These are phyloP conservation scores for Tricholoma sp. DNA, from an alignment of 768 basidiomycete species.

Conservation along the genomic window DNA sequence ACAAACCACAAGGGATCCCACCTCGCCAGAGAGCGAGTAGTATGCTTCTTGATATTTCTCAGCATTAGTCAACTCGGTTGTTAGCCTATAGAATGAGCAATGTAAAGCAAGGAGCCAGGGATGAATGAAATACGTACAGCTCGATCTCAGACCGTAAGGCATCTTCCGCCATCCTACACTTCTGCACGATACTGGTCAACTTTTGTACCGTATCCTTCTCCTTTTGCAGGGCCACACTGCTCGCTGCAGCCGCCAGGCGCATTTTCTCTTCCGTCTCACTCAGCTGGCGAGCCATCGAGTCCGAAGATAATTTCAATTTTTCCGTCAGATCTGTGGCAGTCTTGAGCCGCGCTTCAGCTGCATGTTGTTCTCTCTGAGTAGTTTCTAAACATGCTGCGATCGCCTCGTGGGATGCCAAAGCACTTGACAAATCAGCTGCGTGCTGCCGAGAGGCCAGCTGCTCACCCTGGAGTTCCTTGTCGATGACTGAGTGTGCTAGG, in stretches of 20 bases:
- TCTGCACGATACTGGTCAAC: conserved; percentile 45
- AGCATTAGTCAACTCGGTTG: conserved; percentile 50
- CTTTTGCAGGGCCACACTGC: conserved; percentile 35
- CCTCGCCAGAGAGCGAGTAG: conserved; percentile 54
- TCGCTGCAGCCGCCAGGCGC: conserved; percentile 18
- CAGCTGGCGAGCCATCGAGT: conserved; percentile 15
- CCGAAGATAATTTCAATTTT: conserved; percentile 14
- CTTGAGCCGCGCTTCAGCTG: conserved; percentile 13
- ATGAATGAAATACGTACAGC: conserved; percentile 39
- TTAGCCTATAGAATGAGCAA: conserved; percentile 24
- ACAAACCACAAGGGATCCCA: conserved; percentile 57
- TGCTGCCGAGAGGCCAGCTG: conserved; percentile 25
- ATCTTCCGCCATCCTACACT: conserved; percentile 61
- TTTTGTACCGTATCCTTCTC: conserved; percentile 44
- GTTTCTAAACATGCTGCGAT: conserved; percentile 37
- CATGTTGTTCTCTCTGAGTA: conserved; percentile 30
- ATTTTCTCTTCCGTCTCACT: conserved; percentile 23
- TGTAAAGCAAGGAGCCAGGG: neutral
- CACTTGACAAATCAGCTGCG: conserved; percentile 33
- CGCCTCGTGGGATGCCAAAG: conserved; percentile 36
- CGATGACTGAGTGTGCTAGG: conserved; percentile 21
- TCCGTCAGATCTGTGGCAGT: conserved; percentile 18
- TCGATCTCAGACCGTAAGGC: conserved; percentile 64
- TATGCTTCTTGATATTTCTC: conserved; percentile 73
- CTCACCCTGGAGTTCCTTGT: conserved; percentile 23